Conservation (phyloP, 306 rosid species). For the Sophora flavescens region DNA sequence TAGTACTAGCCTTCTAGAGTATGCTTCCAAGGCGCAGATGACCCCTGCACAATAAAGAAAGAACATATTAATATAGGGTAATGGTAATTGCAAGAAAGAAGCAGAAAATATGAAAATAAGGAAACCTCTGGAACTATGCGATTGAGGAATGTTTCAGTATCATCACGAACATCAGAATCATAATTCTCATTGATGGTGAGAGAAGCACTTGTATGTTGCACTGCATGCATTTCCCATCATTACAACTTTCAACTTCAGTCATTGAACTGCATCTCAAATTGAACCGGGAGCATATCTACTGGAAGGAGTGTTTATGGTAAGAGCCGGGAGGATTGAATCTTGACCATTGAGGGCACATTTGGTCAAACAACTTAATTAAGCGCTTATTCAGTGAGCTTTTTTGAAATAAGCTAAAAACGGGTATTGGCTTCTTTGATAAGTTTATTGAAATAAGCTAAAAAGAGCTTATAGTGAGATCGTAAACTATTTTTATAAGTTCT, state of each 20-base stretch:
- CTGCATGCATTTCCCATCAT: conserved; percentile 50
- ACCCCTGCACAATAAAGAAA: conserved; percentile 57
- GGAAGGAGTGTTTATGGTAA: too few relatives aligned
- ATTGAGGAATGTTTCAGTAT: conserved; percentile 87
- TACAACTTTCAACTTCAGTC: conserved; percentile 31
- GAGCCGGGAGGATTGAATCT: too few relatives aligned
- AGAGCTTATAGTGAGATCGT: too few relatives aligned
- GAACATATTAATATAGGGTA: not conserved
- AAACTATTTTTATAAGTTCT: too few relatives aligned
- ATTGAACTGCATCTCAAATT: not conserved
- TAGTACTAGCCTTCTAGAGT: conserved; percentile 80
- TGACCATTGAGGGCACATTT: too few relatives aligned
- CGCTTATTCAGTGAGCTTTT: too few relatives aligned
- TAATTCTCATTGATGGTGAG: conserved; percentile 96
- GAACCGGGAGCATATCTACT: not conserved
- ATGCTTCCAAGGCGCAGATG: conserved; percentile 95
- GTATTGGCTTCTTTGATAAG: too few relatives aligned
- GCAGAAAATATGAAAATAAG: not conserved
- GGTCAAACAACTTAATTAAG: too few relatives aligned
- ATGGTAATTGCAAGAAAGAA: not conserved
- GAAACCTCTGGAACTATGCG: conserved; percentile 85
- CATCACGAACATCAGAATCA: conserved; percentile 87
- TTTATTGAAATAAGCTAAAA: too few relatives aligned
- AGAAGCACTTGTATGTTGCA: conserved; percentile 98
- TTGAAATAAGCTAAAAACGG: too few relatives aligned